Base-by-base conservation (phyloP, 495 filamentous ascomycete species). In the Articulospora tetracladia region DNA sequence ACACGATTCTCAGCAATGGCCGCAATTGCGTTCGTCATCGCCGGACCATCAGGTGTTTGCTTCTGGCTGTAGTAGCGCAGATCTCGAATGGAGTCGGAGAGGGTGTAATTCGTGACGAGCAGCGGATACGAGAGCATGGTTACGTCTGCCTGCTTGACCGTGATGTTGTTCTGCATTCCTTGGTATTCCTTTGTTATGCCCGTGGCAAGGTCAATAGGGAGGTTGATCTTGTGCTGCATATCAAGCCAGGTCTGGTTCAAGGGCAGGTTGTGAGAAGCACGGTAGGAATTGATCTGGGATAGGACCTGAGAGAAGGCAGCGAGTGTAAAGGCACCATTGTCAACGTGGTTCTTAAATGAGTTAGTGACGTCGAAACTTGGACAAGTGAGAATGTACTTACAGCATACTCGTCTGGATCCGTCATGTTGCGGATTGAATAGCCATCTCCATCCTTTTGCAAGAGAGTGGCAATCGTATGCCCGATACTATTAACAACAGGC, bases 241-340 rank as follows among this genome's bases (percentile, higher is more conserved):
- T 72, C 57, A 0, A 47, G 58, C 75, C 75, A 78, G 10, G 60
- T 73, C 8, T 69, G 57, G 46, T 76, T 72, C 20, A 59, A 19
- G n/a, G 25, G 23, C 3, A 58, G 22, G 6, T 48, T 54, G 53
- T 58, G 1, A 11, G 44, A 30, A 20, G 15, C 17, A 7, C 24
- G 47, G 8, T 24, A 24, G 6, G 13, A 10, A 32, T 39, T 58
- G 3, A 20, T n/a, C 15, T n/a, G 3, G 12, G 25, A 20, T 1
- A 65, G 19, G 8, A 58, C 23, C n/a, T 47, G 4, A 6, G 53
- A 47, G 8, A 59, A 32, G 11, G 53, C 47, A 0, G 85, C 81
- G 75, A 87, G 88, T 0, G 88, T 91, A 64, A 81, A 91, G 17
- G 84, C 88, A 48, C 85, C 84, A 22, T 88, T 86, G 62, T 86